phyloP scores from a whole-genome alignment of 2,329 filamentous ascomycete genomes.

The Mycocentrospora acerina region DNA sequence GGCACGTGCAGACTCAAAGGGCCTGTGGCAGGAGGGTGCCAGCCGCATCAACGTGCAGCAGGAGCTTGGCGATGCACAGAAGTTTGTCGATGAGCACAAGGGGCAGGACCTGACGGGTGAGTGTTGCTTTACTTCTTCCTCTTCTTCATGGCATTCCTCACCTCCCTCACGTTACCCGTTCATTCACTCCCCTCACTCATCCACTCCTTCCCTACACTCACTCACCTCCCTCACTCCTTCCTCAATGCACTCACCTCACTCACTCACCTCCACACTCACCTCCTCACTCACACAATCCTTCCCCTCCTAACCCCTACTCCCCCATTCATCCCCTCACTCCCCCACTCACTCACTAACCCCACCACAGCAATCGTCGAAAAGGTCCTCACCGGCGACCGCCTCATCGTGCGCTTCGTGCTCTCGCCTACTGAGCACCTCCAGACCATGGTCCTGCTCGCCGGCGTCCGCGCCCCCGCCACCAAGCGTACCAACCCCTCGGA shows the following conservation, averaged over 20 bases:
- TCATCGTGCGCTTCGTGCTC: constrained; percentile 79
- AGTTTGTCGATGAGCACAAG: constrained; percentile 80
- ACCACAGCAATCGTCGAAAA: constrained; percentile 72
- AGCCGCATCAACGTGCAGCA: constrained; percentile 74
- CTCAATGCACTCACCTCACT: no score
- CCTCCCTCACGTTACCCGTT: no score
- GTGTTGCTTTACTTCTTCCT: no score
- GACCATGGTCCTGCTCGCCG: constrained; percentile 84
- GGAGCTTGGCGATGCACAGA: constrained; percentile 73
- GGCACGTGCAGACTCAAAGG: constrained; percentile 77
- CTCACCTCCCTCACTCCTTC: no score
- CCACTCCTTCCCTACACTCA: no score
- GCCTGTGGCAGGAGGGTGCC: constrained; percentile 72
- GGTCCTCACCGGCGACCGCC: constrained; percentile 85
- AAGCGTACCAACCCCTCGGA: constrained; percentile 78
- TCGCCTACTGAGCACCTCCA: constrained; percentile 83
- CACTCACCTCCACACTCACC: no score
- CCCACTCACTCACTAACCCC: no score
- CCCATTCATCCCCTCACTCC: no score
- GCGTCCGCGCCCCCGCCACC: constrained; percentile 85
- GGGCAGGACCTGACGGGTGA: constrained; percentile 75
- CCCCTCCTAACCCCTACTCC: no score
- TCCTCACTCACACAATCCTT: no score
- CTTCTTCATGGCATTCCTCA: no score
- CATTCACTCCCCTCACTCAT: no score